These are phyloP conservation scores for Lecanicillium sp. DNA, from an alignment of 2,329 filamentous ascomycete genomes.

Conservation along the genomic window DNA sequence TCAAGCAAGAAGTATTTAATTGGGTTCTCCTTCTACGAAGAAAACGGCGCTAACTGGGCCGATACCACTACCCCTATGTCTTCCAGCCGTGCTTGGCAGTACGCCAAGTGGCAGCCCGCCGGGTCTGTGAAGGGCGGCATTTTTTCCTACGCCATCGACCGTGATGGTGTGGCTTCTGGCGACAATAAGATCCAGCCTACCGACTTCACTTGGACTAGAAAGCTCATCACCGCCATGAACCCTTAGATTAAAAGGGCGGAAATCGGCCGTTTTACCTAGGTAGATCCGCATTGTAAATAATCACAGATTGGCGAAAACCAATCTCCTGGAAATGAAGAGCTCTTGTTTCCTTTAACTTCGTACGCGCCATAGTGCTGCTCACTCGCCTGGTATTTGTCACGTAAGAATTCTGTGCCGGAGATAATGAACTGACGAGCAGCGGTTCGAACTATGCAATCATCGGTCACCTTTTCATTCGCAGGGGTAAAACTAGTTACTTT, in stretches of 20 bases:
- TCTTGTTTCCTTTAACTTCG: too few species aligned
- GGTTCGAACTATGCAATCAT: too few species aligned
- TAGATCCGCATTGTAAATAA: too few species aligned
- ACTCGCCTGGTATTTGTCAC: too few species aligned
- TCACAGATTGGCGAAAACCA: neutral
- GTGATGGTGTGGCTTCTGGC: conserved; percentile 9
- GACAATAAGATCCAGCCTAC: neutral
- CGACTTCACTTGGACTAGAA: conserved; percentile 7
- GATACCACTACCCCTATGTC: conserved; percentile 8
- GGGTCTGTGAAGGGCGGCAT: conserved; percentile 11
- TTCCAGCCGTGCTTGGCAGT: conserved; percentile 9
- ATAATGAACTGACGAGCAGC: too few species aligned
- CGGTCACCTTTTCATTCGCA: too few species aligned
- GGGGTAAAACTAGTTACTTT: too few species aligned
- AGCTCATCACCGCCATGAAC: conserved; percentile 10
- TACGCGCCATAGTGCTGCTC: too few species aligned
- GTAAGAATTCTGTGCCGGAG: too few species aligned
- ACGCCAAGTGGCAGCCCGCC: conserved; percentile 11
- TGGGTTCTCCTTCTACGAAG: conserved; percentile 13
- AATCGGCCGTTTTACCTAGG: too few species aligned
- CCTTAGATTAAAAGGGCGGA: conserved; percentile 7
- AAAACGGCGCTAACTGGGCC: conserved; percentile 5
- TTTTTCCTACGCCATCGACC: conserved; percentile 13
- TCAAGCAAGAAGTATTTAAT: conserved; percentile 10
- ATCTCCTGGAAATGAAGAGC: neutral